phyloP scores from a whole-genome alignment of 169 alveolate genomes.

The Eimeria zaria region DNA sequence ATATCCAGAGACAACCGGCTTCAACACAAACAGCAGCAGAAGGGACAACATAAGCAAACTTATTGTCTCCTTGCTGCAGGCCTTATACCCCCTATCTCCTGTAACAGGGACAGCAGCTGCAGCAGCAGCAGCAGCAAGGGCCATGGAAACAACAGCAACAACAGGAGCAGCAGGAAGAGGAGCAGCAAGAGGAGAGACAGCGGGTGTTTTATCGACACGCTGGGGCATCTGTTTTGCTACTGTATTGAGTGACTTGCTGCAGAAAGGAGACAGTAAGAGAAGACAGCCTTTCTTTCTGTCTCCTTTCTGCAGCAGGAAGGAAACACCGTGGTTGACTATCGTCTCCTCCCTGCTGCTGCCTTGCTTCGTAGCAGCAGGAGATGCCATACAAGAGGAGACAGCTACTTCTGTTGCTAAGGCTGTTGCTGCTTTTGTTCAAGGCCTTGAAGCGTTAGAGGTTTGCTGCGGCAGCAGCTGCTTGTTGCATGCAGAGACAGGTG shows the following conservation, averaged over 20 bases:
- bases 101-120: slow-evolving; percentile 11
- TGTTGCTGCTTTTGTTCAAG: slow-evolving; percentile 30
- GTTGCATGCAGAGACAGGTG: slow-evolving; percentile 1
- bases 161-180: slow-evolving; percentile 18
- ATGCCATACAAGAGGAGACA: background rate
- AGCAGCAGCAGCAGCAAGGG: slow-evolving; percentile 28
- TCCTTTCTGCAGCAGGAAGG: no score
- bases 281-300: background rate
- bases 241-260: background rate
- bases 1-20: background rate
- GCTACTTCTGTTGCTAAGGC: background rate
- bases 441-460: slow-evolving; percentile 30
- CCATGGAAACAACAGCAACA: background rate
- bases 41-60: background rate
- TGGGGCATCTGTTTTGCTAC: background rate
- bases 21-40: background rate
- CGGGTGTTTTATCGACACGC: no score
- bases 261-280: background rate
- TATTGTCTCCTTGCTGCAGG: background rate
- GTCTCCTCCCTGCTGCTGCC: slow-evolving; percentile 31
- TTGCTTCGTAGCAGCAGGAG: background rate
- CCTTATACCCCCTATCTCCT: background rate
- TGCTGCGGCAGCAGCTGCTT: background rate
- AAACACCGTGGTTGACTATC: no score
- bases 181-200: background rate